Conservation (phyloP, 2,329 filamentous ascomycete species). For the Ophiostoma sp. region DNA sequence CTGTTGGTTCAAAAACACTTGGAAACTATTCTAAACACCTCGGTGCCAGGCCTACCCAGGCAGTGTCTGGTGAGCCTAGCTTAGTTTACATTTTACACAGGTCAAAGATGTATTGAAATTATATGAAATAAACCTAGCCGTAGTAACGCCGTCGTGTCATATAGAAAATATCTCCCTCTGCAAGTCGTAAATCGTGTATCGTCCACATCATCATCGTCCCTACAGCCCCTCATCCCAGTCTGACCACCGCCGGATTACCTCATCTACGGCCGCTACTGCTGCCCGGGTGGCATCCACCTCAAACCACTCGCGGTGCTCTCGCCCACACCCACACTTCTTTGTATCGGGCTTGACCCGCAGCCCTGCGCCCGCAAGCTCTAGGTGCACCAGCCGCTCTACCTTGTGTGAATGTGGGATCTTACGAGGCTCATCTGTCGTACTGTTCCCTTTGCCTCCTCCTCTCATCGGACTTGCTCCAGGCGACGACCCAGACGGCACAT, state of each 20-base stretch:
- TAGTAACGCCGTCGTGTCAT: neutral
- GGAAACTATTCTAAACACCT: too few species aligned
- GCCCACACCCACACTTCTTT: slow-evolving; percentile 69
- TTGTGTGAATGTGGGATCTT: slow-evolving; percentile 83
- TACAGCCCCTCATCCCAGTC: slow-evolving; percentile 65
- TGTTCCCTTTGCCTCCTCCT: neutral
- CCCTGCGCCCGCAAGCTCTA: slow-evolving; percentile 69
- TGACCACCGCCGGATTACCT: slow-evolving; percentile 73
- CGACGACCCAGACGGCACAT: slow-evolving; percentile 48
- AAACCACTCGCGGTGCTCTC: slow-evolving; percentile 92
- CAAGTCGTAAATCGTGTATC: neutral
- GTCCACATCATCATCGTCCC: neutral
- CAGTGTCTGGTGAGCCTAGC: too few species aligned
- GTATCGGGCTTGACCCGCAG: slow-evolving; percentile 44
- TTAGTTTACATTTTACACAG: too few species aligned
- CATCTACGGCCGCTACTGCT: slow-evolving; percentile 60
- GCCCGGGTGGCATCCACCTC: slow-evolving; percentile 71
- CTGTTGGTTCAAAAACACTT: neutral
- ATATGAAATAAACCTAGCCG: too few species aligned
- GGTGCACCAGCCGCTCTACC: slow-evolving; percentile 83
- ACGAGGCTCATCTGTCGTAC: slow-evolving; percentile 38
- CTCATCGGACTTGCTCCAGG: neutral
- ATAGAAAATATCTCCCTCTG: neutral
- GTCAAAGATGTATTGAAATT: neutral
- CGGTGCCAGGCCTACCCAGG: too few species aligned